Conservation (phyloP, 768 basidiomycete genomes). For the Polyporus arcularius region DNA sequence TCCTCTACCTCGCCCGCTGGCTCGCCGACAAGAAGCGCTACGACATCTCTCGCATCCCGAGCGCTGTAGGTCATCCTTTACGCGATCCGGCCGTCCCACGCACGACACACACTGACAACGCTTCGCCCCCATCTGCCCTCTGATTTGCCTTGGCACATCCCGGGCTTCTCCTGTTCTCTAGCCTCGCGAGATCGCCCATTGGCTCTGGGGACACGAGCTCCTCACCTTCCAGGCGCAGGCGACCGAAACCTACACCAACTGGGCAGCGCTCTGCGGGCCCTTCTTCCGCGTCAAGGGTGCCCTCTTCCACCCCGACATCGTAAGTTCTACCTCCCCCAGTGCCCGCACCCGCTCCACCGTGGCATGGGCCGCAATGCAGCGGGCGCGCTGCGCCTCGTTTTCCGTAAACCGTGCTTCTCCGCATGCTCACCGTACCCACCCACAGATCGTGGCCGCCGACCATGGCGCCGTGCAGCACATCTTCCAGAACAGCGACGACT, state of each 20-base stretch:
- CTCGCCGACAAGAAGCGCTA: constrained; percentile 10
- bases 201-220: constrained; percentile 41
- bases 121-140: not conserved
- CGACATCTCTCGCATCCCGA: constrained; percentile 21
- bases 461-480: constrained; percentile 40
- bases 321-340: constrained; percentile 18
- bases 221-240: constrained; percentile 35
- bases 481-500: constrained; percentile 37
- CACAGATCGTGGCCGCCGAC: constrained; percentile 29
- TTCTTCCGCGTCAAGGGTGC: constrained; percentile 41
- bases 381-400: not conserved
- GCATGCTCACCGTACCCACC: not conserved
- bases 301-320: constrained; percentile 40
- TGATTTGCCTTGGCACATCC: not conserved
- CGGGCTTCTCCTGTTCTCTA: not conserved
- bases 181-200: constrained; percentile 19
- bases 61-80: constrained; percentile 18
- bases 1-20: constrained; percentile 19
- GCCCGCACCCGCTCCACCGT: not conserved
- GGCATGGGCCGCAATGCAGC: not conserved
- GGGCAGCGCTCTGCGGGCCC: constrained; percentile 35
- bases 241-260: constrained; percentile 35
- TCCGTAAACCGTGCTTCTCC: not conserved
- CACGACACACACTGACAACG: not conserved
- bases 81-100: not conserved